phyloP scores from a whole-genome alignment of 73 alveolate species.

The Stentor coeruleus region DNA sequence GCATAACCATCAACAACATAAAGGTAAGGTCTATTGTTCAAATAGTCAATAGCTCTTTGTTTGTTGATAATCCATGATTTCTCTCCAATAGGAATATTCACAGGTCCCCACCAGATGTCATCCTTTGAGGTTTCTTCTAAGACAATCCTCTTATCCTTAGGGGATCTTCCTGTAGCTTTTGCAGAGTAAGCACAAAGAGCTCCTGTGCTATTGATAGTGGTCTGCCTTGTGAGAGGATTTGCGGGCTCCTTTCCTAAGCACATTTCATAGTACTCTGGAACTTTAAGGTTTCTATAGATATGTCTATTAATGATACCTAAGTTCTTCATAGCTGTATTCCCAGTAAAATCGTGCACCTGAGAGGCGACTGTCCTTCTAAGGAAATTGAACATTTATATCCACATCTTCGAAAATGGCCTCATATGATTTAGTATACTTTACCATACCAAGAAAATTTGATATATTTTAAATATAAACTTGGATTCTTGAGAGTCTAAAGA shows the following conservation, averaged over 20 bases:
- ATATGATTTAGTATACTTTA: too few relatives aligned
- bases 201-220: slow-evolving; percentile 39
- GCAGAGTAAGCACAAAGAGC: slow-evolving; percentile 62
- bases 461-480: too few relatives aligned
- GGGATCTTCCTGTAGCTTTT: slow-evolving; percentile 73
- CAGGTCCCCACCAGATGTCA: slow-evolving; percentile 87
- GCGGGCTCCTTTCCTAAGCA: slow-evolving; percentile 19
- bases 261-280: slow-evolving; percentile 21
- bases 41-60: slow-evolving; percentile 76
- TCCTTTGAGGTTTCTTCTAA: slow-evolving; percentile 63
- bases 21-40: slow-evolving; percentile 56
- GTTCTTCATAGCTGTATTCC: background rate
- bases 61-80: slow-evolving; percentile 65
- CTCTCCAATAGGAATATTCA: slow-evolving; percentile 69
- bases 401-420: too few relatives aligned
- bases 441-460: too few relatives aligned
- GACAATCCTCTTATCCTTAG: slow-evolving; percentile 83
- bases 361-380: background rate
- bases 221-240: background rate
- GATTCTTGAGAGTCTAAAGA: too few relatives aligned
- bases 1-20: slow-evolving; percentile 88
- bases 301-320: background rate
- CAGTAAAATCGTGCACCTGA: background rate
- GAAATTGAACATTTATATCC: slow-evolving; percentile 15
- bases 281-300: slow-evolving; percentile 1